A percentile compares a stretch with the other conserved stretches of the same genome.
These are phyloP conservation scores for Hypoxylon sp. DNA, from an alignment of 2,329 filamentous ascomycete species.

Conservation along the genomic window DNA sequence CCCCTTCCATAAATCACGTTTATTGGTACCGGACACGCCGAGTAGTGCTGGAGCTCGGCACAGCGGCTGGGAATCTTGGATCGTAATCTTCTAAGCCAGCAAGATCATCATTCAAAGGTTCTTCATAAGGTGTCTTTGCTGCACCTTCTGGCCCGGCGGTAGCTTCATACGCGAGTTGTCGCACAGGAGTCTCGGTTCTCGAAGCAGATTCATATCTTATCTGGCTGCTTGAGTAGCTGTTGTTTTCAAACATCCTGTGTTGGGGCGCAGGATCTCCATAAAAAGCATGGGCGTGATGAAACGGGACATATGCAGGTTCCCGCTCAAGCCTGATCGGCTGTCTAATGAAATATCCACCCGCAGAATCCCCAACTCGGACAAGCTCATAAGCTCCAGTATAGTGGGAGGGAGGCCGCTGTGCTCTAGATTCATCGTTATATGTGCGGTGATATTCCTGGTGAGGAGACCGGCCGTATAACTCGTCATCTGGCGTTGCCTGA, in stretches of 20 bases:
- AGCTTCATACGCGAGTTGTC: constrained; percentile 11
- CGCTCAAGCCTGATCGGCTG: constrained; percentile 57
- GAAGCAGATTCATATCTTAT: constrained; percentile 33
- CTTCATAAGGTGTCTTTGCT: constrained; percentile 27
- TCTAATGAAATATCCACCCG: constrained; percentile 64
- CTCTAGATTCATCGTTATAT: constrained; percentile 52
- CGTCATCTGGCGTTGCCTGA: constrained; percentile 46
- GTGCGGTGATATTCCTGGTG: constrained; percentile 55
- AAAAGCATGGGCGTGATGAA: constrained; percentile 31
- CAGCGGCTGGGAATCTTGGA: constrained; percentile 57
- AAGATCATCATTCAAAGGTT: constrained; percentile 30
- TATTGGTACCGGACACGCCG: constrained; percentile 35
- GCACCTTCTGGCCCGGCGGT: constrained; percentile 7
- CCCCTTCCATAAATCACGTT: neutral
- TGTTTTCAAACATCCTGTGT: constrained; percentile 38
- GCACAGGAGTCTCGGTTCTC: constrained; percentile 23
- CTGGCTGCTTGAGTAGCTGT: constrained; percentile 3
- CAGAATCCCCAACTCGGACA: constrained; percentile 61
- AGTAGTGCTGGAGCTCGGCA: constrained; percentile 37
- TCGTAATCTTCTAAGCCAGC: constrained; percentile 62
- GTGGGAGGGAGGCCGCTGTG: constrained; percentile 48
- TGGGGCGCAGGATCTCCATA: constrained; percentile 42
- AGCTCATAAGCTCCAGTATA: constrained; percentile 61
- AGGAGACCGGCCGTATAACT: constrained; percentile 51
- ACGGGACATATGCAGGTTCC: constrained; percentile 42